Conservation (phyloP, 768 basidiomycete species). For the Strobilomyces dryophilus region DNA sequence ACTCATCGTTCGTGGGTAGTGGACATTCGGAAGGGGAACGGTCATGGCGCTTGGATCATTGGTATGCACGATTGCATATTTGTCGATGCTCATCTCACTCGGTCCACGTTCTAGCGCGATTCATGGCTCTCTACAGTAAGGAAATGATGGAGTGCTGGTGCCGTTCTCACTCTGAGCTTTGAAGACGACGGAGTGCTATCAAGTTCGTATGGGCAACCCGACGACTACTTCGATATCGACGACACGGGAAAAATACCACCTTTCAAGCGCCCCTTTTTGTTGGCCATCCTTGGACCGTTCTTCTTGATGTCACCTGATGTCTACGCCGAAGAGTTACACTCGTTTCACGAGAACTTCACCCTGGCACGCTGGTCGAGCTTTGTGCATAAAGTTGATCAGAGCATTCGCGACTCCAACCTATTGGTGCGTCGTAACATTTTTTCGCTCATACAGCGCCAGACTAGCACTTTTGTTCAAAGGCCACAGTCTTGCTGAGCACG, state of each 20-base stretch:
- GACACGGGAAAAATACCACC: slow-evolving; percentile 6
- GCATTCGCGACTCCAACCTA: slow-evolving; percentile 31
- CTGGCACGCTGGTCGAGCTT: slow-evolving; percentile 26
- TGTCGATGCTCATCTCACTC: slow-evolving; percentile 1
- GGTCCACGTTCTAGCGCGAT: slow-evolving; percentile 16
- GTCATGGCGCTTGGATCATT: slow-evolving; percentile 24
- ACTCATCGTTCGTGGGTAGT: slow-evolving; percentile 2
- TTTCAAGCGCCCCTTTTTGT: slow-evolving; percentile 18
- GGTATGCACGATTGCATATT: slow-evolving; percentile 9
- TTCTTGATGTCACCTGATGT: slow-evolving; percentile 26
- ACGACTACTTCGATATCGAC: slow-evolving; percentile 32
- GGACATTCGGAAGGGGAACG: slow-evolving; percentile 5
- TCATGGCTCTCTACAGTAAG: slow-evolving; percentile 31
- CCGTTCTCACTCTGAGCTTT: background rate
- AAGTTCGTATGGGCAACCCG: slow-evolving; percentile 29
- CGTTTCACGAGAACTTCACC: slow-evolving; percentile 25
- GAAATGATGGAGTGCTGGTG: background rate
- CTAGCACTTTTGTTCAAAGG: slow-evolving; percentile 7
- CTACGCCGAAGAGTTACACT: slow-evolving; percentile 26
- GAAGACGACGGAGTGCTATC: slow-evolving; percentile 23
- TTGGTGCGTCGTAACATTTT: slow-evolving; percentile 12
- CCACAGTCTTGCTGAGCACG: slow-evolving; percentile 27
- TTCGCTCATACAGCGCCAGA: background rate
- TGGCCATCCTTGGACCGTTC: slow-evolving; percentile 20
- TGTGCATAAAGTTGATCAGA: slow-evolving; percentile 28